A percentile compares a stretch with the other conserved stretches of the same genome.
phyloP scores from a whole-genome alignment of 495 filamentous ascomycete genomes.

The Gamarada debralockiae region DNA sequence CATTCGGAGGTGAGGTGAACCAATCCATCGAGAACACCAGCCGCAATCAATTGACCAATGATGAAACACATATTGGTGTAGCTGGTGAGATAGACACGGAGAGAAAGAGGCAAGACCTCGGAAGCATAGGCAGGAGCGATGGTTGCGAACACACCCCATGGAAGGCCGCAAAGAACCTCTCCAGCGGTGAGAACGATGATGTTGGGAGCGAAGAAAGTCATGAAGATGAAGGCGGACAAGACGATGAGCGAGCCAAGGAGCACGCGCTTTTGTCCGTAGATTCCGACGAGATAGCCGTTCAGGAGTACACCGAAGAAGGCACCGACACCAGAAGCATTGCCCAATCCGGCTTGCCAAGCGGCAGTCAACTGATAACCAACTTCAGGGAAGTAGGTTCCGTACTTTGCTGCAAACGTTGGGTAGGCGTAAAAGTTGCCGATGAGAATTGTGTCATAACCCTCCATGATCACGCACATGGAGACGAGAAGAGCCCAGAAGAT shows the following conservation, averaged over 20 bases:
- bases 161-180: conserved; percentile 47
- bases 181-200: conserved; percentile 40
- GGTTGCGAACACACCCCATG: conserved; percentile 57
- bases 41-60: conserved; percentile 55
- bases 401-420: conserved; percentile 30
- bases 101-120: conserved; percentile 9
- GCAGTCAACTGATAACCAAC: conserved; percentile 31
- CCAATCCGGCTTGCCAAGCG: conserved; percentile 41
- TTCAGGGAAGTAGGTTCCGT: conserved; percentile 26
- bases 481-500: not conserved
- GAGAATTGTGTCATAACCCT: not conserved
- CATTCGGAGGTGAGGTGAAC: conserved; percentile 36
- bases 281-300: conserved; percentile 39
- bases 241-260: conserved; percentile 37
- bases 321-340: conserved; percentile 40
- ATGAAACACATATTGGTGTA: conserved; percentile 60
- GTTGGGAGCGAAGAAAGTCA: conserved; percentile 48
- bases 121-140: conserved; percentile 54
- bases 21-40: conserved; percentile 48
- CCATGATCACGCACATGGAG: not conserved
- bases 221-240: conserved; percentile 40
- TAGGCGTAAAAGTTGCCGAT: conserved; percentile 10
- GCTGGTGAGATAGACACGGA: conserved; percentile 13
- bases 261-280: conserved; percentile 39
- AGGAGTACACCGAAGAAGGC: conserved; percentile 36